Evolutionary conservation across 1,139 yeast species (phyloP).

Genomic region (Lodderomyces oxycetoniae): DNA sequence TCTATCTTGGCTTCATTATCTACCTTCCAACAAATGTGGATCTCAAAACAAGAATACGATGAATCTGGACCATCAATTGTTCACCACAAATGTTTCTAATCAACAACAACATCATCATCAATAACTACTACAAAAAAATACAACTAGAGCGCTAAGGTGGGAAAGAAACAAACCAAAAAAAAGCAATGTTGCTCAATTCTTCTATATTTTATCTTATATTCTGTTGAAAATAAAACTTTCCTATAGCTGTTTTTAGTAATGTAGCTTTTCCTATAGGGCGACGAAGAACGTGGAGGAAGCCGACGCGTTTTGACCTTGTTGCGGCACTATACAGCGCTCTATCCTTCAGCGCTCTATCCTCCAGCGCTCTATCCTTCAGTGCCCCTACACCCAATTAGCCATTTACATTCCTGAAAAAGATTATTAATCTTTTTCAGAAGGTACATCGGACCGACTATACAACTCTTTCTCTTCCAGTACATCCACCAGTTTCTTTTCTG

Average conservation of each 20-base stretch:
- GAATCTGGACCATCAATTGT: constrained; percentile 99
- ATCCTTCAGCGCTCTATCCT: no score
- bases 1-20: constrained; percentile 97
- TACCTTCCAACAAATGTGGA: constrained; percentile 94
- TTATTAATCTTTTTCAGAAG: constrained; percentile 1
- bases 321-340: no score
- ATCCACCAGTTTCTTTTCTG: not conserved
- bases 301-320: no score
- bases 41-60: constrained; percentile 97
- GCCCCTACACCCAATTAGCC: constrained; percentile 1
- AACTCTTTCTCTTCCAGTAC: constrained; percentile 1
- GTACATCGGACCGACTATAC: not conserved
- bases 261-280: no score
- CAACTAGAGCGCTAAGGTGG: no score
- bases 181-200: not conserved
- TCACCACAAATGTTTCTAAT: constrained; percentile 99
- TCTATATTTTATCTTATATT: constrained; percentile 3
- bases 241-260: no score
- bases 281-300: no score
- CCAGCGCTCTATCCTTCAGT: not conserved
- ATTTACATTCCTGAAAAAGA: constrained; percentile 1
- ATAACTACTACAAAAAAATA: no score
- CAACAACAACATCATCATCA: no score
- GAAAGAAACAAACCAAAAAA: no score
- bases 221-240: no score